These are phyloP conservation scores for Scenedesmus sp. DNA, from an alignment of 163 green algal species.

Conservation along the genomic window DNA sequence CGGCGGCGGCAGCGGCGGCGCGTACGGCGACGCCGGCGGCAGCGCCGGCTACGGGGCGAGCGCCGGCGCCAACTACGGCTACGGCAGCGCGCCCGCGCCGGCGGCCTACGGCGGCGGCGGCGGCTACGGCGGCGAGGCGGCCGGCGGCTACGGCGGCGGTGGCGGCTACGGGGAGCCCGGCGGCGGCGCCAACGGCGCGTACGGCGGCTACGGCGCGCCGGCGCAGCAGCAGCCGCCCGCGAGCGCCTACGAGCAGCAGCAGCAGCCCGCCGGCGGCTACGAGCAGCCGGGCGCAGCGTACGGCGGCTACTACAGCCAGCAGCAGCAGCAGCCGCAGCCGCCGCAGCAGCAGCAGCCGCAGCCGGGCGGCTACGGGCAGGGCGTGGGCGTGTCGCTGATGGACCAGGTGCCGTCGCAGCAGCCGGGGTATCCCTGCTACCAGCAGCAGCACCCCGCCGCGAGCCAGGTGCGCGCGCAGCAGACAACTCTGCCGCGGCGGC, in stretches of 20 bases:
- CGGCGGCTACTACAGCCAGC: slow-evolving; percentile 46
- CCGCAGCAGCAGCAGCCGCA: slow-evolving; percentile 40
- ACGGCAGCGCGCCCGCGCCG: neutral
- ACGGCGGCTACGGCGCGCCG: neutral
- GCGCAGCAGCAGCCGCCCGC: neutral
- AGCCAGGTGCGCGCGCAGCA: neutral
- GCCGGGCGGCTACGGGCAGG: no score
- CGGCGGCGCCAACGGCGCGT: neutral
- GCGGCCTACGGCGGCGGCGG: slow-evolving; percentile 7
- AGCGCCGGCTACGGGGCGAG: neutral
- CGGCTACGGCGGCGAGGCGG: neutral
- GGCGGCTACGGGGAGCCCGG: slow-evolving; percentile 4
- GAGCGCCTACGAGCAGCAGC: slow-evolving; percentile 1
- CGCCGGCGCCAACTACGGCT: slow-evolving; percentile 1
- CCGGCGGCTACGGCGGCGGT: neutral
- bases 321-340: slow-evolving; percentile 32
- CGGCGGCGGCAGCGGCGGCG: slow-evolving; percentile 16
- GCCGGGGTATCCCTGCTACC: slow-evolving; percentile 57
- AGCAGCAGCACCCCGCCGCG: no score
- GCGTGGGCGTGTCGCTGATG: slow-evolving; percentile 53
- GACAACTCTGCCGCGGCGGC: neutral
- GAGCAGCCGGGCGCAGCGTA: neutral
- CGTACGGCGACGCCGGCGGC: neutral
- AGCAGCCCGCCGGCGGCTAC: no score
- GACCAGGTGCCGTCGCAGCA: slow-evolving; percentile 59